phyloP scores from a whole-genome alignment of 306 rosid genomes.

The Acacia melanoxylon region DNA sequence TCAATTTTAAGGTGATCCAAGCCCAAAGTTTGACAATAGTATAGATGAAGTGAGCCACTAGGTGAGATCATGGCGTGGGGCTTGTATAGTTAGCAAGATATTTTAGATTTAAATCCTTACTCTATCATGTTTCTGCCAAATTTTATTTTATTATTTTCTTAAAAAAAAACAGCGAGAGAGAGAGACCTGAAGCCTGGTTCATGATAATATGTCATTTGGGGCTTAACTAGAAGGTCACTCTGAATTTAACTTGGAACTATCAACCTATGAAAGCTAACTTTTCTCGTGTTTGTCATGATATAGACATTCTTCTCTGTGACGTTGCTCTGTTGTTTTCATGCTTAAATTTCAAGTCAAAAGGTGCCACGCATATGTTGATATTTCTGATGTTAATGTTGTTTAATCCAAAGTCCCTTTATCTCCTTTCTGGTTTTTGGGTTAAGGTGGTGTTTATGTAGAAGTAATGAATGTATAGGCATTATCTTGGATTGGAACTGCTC shows the following conservation, averaged over 20 bases:
- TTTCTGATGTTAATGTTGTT: constrained; percentile 25
- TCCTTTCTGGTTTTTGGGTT: constrained; percentile 9
- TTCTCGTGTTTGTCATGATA: not conserved
- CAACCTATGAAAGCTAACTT: not conserved
- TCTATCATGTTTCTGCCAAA: not conserved
- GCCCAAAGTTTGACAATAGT: not conserved
- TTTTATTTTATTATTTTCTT: not conserved
- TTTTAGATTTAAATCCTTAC: not conserved
- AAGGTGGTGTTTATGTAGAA: not conserved
- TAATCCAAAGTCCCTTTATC: not conserved
- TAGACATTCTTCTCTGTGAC: not conserved
- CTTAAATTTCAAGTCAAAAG: not conserved
- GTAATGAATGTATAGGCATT: not conserved
- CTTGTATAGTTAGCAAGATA: not conserved
- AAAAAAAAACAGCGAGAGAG: not conserved
- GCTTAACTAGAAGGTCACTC: not conserved
- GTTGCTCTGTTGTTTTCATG: not conserved
- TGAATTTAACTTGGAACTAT: not conserved
- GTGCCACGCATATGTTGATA: constrained; percentile 1
- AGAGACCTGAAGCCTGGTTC: not conserved
- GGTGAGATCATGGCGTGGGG: not conserved
- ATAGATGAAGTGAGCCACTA: not conserved
- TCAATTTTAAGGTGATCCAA: not conserved
- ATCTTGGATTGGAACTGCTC: constrained; percentile 17
- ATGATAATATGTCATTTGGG: not conserved